A percentile compares a stretch with the other conserved stretches of the same genome.
Conservation (phyloP, 2,329 filamentous ascomycete species). For the Pestalotiopsis sp. region DNA sequence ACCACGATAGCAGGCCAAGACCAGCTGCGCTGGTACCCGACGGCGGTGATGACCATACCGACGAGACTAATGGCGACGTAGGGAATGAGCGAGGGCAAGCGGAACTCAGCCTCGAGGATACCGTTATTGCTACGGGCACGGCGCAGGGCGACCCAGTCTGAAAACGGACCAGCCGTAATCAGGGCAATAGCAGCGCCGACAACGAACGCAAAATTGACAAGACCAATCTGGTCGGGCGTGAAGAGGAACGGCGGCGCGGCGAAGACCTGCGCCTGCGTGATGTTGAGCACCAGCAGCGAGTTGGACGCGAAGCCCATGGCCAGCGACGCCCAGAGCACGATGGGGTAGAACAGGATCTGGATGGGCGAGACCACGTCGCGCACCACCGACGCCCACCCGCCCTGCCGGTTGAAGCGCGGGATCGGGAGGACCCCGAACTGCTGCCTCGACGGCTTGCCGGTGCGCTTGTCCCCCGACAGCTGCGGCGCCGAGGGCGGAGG, state of each 20-base stretch:
- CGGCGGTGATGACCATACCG: conserved; percentile 46
- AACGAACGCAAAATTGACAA: conserved; percentile 48
- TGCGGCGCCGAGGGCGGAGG: not conserved
- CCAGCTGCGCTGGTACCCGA: conserved; percentile 49
- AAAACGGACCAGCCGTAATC: conserved; percentile 42
- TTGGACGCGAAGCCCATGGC: conserved; percentile 33
- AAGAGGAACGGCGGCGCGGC: conserved; percentile 47
- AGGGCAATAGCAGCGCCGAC: conserved; percentile 42
- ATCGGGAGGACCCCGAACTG: conserved; percentile 30
- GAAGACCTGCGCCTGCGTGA: conserved; percentile 52
- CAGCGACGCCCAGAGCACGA: conserved; percentile 31
- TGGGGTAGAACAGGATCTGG: conserved; percentile 31
- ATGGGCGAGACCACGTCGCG: conserved; percentile 32
- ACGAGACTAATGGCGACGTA: conserved; percentile 45
- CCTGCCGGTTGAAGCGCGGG: conserved; percentile 21
- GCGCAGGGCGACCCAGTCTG: conserved; percentile 43
- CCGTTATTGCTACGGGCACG: conserved; percentile 41
- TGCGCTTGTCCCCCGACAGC: not conserved
- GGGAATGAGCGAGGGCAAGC: conserved; percentile 42
- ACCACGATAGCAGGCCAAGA: conserved; percentile 48
- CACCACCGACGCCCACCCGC: conserved; percentile 18
- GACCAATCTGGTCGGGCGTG: conserved; percentile 45
- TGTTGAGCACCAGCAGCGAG: conserved; percentile 48
- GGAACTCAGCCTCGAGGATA: conserved; percentile 48
- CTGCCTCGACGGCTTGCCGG: conserved; percentile 18